These are phyloP conservation scores for Trichothecium sympodiale DNA, from an alignment of 2,329 filamentous ascomycete species.

Conservation along the genomic window DNA sequence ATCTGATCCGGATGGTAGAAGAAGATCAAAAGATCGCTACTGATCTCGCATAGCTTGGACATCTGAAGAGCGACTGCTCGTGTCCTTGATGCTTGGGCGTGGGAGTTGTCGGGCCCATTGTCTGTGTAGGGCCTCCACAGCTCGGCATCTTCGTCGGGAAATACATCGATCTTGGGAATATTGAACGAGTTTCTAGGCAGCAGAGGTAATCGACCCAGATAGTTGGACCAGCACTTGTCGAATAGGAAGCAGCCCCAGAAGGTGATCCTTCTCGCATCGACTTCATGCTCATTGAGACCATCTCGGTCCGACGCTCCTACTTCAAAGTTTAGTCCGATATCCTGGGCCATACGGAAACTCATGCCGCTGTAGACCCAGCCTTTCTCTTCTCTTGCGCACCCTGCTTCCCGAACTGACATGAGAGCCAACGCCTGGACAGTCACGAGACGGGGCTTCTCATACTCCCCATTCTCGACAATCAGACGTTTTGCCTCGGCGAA, in stretches of 20 bases:
- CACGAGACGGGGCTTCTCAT: constrained; percentile 76
- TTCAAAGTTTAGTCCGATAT: constrained; percentile 85
- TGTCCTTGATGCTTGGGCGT: constrained; percentile 71
- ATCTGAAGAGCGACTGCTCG: constrained; percentile 75
- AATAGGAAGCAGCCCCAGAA: constrained; percentile 99
- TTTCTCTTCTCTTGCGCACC: constrained; percentile 85
- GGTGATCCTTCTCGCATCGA: constrained; percentile 81
- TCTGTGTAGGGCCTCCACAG: constrained; percentile 86
- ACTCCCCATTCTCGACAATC: constrained; percentile 84
- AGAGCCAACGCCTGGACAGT: constrained; percentile 89
- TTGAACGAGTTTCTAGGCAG: constrained; percentile 70
- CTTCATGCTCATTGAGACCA: constrained; percentile 64
- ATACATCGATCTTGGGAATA: constrained; percentile 81
- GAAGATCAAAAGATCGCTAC: constrained; percentile 74
- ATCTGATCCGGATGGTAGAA: constrained; percentile 79
- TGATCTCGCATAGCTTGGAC: constrained; percentile 80
- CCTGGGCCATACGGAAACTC: constrained; percentile 95
- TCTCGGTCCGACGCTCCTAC: constrained; percentile 52
- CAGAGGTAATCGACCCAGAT: constrained; percentile 83
- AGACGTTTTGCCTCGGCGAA: constrained; percentile 87
- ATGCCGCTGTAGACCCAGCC: constrained; percentile 98
- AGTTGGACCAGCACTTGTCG: constrained; percentile 98
- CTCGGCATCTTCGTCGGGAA: constrained; percentile 77
- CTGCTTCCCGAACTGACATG: constrained; percentile 94
- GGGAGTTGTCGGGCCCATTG: constrained; percentile 59